phyloP scores from a whole-genome alignment of 345 rosid species.

The Euclidium syriacum region DNA sequence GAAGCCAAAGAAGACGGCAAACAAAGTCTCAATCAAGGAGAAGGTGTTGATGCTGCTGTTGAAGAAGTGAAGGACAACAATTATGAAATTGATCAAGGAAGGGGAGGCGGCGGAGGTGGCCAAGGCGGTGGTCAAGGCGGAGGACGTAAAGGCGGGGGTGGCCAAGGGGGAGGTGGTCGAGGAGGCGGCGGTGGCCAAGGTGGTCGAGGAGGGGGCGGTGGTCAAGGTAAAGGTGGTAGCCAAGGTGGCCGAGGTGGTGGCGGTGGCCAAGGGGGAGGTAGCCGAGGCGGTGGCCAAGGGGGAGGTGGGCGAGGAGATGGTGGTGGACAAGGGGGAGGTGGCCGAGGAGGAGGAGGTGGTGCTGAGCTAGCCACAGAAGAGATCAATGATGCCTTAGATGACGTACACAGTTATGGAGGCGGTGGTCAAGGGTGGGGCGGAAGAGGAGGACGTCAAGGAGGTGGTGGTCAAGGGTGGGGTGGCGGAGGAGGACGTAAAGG shows the following conservation, averaged over 20 bases:
- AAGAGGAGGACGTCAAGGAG: not conserved
- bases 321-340: too few relatives aligned
- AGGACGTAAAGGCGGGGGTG: not conserved
- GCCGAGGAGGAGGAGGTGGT: too few relatives aligned
- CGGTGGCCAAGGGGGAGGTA: not conserved
- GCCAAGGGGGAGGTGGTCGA: not conserved
- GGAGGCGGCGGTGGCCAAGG: not conserved
- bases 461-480: not conserved
- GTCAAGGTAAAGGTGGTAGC: not conserved
- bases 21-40: too few relatives aligned
- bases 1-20: too few relatives aligned
- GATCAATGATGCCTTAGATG: too few relatives aligned
- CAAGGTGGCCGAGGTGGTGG: not conserved
- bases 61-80: not conserved
- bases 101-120: not conserved
- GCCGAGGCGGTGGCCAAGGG: not conserved
- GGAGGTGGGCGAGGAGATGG: too few relatives aligned
- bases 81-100: slow-evolving; percentile 13
- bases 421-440: too few relatives aligned
- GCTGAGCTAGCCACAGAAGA: too few relatives aligned
- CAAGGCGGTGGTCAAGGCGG: not conserved
- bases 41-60: not conserved
- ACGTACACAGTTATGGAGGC: too few relatives aligned
- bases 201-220: not conserved
- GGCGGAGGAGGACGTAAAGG: not conserved